Conservation (phyloP, 2,329 filamentous ascomycete species). For the Aspergillus sp. region DNA sequence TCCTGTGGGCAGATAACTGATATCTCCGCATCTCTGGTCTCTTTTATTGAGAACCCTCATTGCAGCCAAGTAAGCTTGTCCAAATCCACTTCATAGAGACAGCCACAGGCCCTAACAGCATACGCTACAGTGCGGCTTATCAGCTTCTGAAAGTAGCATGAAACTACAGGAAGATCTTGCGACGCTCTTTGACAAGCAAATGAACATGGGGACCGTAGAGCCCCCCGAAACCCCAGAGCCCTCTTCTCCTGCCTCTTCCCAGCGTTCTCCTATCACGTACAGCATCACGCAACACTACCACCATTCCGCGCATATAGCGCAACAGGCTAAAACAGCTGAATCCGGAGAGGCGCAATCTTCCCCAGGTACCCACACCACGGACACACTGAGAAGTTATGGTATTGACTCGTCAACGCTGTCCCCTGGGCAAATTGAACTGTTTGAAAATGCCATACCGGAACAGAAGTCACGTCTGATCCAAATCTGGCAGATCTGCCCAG, state of each 20-base stretch:
- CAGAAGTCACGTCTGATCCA: constrained; percentile 70
- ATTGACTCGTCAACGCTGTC: constrained; percentile 64
- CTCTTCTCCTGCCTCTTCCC: constrained; percentile 5
- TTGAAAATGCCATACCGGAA: constrained; percentile 62
- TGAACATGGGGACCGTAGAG: constrained; percentile 49
- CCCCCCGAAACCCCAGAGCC: constrained; percentile 26
- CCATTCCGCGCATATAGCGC: constrained; percentile 61
- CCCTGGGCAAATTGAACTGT: constrained; percentile 67
- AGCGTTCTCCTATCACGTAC: constrained; percentile 53
- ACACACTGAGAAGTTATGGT: constrained; percentile 56
- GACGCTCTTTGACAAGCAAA: constrained; percentile 67
- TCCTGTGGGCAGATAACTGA: constrained; percentile 32
- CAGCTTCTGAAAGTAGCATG: constrained; percentile 40
- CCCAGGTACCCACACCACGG: constrained; percentile 32
- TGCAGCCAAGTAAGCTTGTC: constrained; percentile 33
- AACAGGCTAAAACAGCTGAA: constrained; percentile 20
- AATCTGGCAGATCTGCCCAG: constrained; percentile 72
- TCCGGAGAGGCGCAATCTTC: constrained; percentile 1
- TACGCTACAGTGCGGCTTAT: constrained; percentile 33
- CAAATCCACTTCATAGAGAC: neutral
- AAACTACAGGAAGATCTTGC: constrained; percentile 74
- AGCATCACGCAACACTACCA: constrained; percentile 75
- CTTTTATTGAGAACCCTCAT: constrained; percentile 30
- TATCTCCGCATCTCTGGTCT: constrained; percentile 26
- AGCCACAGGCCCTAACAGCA: constrained; percentile 11